phyloP scores from a whole-genome alignment of 176 grass and related monocot species.

The Cymbopogon citratus region DNA sequence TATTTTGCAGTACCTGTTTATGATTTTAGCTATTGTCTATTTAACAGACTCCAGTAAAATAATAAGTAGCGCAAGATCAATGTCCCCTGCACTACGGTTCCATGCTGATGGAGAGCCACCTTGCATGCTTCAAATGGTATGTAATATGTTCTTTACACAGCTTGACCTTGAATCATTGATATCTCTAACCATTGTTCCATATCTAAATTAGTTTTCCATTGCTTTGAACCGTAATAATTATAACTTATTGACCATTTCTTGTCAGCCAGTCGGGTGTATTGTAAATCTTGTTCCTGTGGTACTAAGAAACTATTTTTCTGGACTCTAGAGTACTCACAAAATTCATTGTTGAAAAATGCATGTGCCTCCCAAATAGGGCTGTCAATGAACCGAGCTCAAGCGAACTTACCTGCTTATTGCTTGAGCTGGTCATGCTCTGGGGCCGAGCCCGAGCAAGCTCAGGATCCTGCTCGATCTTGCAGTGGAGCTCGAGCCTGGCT shows the following conservation, averaged over 20 bases:
- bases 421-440: not conserved
- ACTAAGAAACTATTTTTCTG: not conserved
- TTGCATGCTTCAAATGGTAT: slow-evolving; percentile 73
- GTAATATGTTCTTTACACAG: slow-evolving; percentile 10
- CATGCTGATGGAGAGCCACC: slow-evolving; percentile 65
- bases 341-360: not conserved
- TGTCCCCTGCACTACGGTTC: slow-evolving; percentile 61
- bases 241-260: not conserved
- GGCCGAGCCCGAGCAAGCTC: not conserved
- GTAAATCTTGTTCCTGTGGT: not conserved
- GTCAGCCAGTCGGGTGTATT: not conserved
- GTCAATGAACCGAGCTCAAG: not conserved
- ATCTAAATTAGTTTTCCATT: not conserved
- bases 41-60: slow-evolving; percentile 53
- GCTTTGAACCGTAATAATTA: not conserved
- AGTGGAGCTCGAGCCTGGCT: not conserved
- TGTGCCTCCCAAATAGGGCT: not conserved
- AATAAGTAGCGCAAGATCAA: slow-evolving; percentile 57
- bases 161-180: slow-evolving; percentile 2
- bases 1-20: slow-evolving; percentile 7
- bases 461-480: not conserved
- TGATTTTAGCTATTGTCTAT: slow-evolving; percentile 12
- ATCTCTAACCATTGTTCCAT: not conserved
- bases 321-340: not conserved
- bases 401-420: not conserved